Base-by-base conservation (phyloP, 2,329 filamentous ascomycete species). In the Tolypocladium paradoxum region DNA sequence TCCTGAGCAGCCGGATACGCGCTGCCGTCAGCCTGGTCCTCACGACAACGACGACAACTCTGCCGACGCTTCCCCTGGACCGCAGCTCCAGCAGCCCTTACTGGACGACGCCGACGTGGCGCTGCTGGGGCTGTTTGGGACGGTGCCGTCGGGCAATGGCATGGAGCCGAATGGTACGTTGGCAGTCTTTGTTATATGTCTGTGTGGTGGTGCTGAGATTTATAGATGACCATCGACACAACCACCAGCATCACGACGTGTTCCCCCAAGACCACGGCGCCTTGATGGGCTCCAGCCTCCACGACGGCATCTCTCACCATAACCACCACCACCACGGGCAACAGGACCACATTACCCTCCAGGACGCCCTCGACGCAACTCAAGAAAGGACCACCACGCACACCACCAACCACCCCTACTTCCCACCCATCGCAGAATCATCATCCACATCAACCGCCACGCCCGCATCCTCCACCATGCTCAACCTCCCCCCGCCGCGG, bases 51-150 rank as follows among this genome's bases (percentile, higher is more conserved):
- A 36, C 49, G 36, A 22, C 45, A 12, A 9, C 37, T 48, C 38
- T 14, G 31, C 29, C 51, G 18, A 50, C 8, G 38, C 35, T 6
- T 49, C 50, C 35, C 34, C 49, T 16, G 45, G 18, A 20, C 27
- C 48, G 50, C 45, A 27, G 24, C 33, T 52, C 22, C 52, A 55
- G 33, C 14, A 45, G 9, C 33, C 24, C 40, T 33, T 22, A 16
- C 40, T 51, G 16, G 48, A 37, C 36, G 43, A 35, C 27, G 48
- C 40, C 14, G 51, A 53, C 48, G 53, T 53, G 54, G 50, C 54
- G 2, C 43, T 35, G 22, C 8, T 55, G 31, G 38, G 54, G 20
- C 27, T 55, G 29, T 36, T 54, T 38, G 52, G 46, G n/a, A n/a
- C 31, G 8, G 48, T 53, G 45, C 43, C 38, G 38, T 27, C 40